phyloP scores from a whole-genome alignment of 2,329 filamentous ascomycete genomes.

The Coleophoma crateriformis region DNA sequence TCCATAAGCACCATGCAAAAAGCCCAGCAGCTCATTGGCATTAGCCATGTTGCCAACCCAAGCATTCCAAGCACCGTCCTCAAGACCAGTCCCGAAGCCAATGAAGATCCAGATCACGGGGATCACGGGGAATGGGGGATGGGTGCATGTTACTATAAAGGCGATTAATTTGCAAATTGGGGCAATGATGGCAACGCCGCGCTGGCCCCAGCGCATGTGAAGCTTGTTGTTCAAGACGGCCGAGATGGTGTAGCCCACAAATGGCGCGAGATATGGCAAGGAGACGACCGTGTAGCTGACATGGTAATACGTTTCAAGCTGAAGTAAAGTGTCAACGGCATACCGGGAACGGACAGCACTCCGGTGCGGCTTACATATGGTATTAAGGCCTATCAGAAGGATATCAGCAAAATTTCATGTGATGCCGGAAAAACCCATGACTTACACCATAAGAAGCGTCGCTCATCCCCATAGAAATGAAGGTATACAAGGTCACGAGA shows the following conservation, averaged over 20 bases:
- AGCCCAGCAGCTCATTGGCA: conserved; percentile 66
- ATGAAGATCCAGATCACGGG: conserved; percentile 59
- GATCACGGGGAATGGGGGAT: conserved; percentile 62
- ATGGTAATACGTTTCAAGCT: conserved; percentile 7
- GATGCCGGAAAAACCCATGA: background rate
- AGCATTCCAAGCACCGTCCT: conserved; percentile 52
- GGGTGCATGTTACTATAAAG: conserved; percentile 58
- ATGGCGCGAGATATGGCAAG: conserved; percentile 60
- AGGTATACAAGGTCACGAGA: conserved; percentile 51
- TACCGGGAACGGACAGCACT: too few species aligned
- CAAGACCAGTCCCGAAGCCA: conserved; percentile 66
- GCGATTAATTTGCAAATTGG: conserved; percentile 58
- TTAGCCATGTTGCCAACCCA: conserved; percentile 57
- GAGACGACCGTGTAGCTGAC: conserved; percentile 55
- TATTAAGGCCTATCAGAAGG: conserved; percentile 1
- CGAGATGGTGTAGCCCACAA: conserved; percentile 58
- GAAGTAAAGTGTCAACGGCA: background rate
- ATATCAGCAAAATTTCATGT: background rate
- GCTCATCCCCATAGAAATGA: conserved; percentile 63
- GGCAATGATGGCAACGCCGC: conserved; percentile 63
- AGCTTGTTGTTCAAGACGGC: conserved; percentile 60
- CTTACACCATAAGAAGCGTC: conserved; percentile 59
- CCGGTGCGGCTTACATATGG: conserved; percentile 2
- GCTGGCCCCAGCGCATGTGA: conserved; percentile 55
- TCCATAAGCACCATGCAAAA: conserved; percentile 67